Base-by-base conservation (phyloP, 2,329 filamentous ascomycete species). In the Harringtonia lauricola region DNA sequence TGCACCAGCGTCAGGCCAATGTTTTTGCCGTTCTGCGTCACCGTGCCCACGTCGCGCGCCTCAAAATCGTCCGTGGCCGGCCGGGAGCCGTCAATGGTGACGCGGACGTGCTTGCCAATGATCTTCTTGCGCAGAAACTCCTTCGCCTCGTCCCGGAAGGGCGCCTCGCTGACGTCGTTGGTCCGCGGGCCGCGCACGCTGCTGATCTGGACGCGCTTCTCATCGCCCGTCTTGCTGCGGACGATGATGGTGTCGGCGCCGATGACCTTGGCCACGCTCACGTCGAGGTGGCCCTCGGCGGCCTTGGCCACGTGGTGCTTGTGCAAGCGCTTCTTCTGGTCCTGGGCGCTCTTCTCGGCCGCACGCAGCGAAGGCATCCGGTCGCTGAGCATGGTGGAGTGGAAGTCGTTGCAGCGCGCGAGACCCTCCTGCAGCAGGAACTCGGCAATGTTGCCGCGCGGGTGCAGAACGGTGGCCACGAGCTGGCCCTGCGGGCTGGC, bases 31-130 rank as follows among this genome's bases (percentile, higher is more conserved):
- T 85, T 86, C 42, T 83, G 72, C 1, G 79, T 81, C 36, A 98
- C 76, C 1, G 90, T 95, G 35, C 86, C 90, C 57, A 98, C 92
- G 52, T 98, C 92, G 44, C 88, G 84, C 57, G 92, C 89, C 57
- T 96, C 90, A 52, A 89, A 98, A 10, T 86, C 89, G 50, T 95
- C 90, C 2, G 74, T 83, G 2, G 87, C 88, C 36, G 90, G 83
- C 64, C 92, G 89, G 61, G 86, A 87, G 45, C 92, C 92, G 59
- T 98, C 89, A 47, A 95, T 79, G 43, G 76, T 83, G 45, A 95
- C 79, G 61, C 83, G 86, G 52, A 96, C 87, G 52, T 95, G 86
- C 71, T 98, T 98, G 48, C 89, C 92, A 57, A 98, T 98, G 28
- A 95, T 64, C 62, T 82, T 87, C 72, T 95, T 95, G 44, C 92